Conservation (phyloP, 2,329 filamentous ascomycete species). For the Microdochium nivale region DNA sequence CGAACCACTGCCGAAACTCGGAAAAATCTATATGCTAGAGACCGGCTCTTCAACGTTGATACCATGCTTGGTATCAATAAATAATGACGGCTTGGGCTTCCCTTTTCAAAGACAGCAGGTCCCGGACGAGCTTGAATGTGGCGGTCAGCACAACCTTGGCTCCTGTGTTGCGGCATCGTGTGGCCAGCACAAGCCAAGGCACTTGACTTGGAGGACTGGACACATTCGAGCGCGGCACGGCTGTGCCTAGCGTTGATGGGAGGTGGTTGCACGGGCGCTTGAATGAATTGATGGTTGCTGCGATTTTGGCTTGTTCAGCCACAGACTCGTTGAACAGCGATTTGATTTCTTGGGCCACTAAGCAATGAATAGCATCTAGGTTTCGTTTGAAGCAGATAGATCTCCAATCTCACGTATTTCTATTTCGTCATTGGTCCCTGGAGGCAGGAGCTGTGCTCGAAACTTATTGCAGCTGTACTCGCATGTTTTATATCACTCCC, state of each 20-base stretch:
- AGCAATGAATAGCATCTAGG: background rate
- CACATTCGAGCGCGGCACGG: background rate
- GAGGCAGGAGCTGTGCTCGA: background rate
- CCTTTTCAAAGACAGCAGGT: background rate
- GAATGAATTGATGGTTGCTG: background rate
- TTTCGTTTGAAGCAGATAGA: background rate
- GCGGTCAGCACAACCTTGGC: no score
- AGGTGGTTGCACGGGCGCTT: background rate
- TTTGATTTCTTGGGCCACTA: background rate
- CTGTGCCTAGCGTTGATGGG: background rate
- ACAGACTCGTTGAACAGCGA: background rate
- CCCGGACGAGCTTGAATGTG: background rate
- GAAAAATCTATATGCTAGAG: background rate
- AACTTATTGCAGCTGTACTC: no score
- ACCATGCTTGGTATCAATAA: background rate
- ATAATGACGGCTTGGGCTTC: background rate
- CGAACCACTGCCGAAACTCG: no score
- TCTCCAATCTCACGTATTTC: background rate
- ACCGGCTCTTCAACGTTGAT: background rate
- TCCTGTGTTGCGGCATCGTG: background rate
- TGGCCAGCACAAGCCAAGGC: background rate
- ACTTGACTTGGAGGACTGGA: background rate
- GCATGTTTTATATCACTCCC: background rate
- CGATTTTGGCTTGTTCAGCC: background rate
- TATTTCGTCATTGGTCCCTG: background rate